Evolutionary conservation across 257 asterid genomes (phyloP).

Genomic region (Solanum chaucha): DNA sequence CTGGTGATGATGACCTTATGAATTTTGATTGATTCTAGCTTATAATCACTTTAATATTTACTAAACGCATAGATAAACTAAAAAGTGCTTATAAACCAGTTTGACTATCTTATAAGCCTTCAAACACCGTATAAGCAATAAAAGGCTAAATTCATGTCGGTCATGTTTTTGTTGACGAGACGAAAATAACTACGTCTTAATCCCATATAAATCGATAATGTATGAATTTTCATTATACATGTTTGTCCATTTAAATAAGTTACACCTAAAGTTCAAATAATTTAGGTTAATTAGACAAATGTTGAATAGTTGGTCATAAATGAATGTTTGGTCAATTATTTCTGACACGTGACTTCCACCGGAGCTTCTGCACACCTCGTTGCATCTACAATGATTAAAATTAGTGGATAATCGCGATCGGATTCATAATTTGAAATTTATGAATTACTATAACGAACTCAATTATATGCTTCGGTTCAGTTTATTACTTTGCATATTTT

Average conservation of each 20-base stretch:
- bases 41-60: not conserved
- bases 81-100: not conserved
- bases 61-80: not conserved
- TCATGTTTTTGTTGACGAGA: not conserved
- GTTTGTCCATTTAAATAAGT: not conserved
- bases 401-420: fast-evolving
- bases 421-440: not conserved
- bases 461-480: fast-evolving
- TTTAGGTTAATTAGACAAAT: not conserved
- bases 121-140: not conserved
- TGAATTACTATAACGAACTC: fast-evolving
- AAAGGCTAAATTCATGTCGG: not conserved
- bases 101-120: not conserved
- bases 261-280: not conserved
- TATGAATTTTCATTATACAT: not conserved
- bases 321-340: not conserved
- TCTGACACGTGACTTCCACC: not conserved
- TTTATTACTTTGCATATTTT: too few species aligned
- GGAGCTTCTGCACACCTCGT: not conserved
- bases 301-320: not conserved
- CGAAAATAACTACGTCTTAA: not conserved
- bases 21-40: not conserved
- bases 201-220: not conserved
- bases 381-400: not conserved
- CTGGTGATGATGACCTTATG: not conserved